Conservation (phyloP, 345 rosid genomes). For the Dimocarpus longan region DNA sequence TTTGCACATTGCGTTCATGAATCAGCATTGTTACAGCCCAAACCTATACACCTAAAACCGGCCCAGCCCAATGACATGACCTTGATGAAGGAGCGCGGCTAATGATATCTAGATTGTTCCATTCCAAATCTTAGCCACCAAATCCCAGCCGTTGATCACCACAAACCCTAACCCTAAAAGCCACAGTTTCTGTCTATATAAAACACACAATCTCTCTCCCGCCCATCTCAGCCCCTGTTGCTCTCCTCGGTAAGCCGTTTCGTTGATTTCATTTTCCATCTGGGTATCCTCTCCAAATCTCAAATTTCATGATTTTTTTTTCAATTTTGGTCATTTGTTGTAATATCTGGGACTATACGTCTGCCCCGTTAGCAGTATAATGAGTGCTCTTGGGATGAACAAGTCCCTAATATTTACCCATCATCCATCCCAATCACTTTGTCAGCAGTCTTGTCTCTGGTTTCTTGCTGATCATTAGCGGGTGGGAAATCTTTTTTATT, state of each 20-base stretch:
- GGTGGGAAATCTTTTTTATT: constrained; percentile 21
- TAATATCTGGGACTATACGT: constrained; percentile 21
- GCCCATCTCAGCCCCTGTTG: not conserved
- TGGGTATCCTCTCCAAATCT: not conserved
- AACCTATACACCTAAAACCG: no score
- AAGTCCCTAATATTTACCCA: constrained; percentile 22
- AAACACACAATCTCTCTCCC: not conserved
- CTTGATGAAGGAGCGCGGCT: not conserved
- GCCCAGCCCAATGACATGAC: not conserved
- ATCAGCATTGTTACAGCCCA: not conserved
- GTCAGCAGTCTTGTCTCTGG: constrained; percentile 18
- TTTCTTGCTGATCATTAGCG: constrained; percentile 34
- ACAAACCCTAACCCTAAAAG: constrained; percentile 22
- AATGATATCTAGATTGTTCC: constrained; percentile 6
- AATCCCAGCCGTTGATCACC: constrained; percentile 13
- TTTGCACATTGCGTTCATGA: no score
- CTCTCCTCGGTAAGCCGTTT: not conserved
- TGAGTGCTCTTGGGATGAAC: constrained; percentile 35
- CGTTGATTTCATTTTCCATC: not conserved
- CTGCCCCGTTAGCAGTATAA: constrained; percentile 25
- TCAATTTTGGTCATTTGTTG: not conserved
- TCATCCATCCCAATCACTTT: constrained; percentile 33
- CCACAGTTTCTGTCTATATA: not conserved
- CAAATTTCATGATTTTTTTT: not conserved
- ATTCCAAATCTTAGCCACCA: not conserved